Percentiles rank a stretch among this genome's conserved stretches.
These are phyloP conservation scores for Vigna mungo DNA, from an alignment of 306 rosid genomes.

Conservation along the genomic window DNA sequence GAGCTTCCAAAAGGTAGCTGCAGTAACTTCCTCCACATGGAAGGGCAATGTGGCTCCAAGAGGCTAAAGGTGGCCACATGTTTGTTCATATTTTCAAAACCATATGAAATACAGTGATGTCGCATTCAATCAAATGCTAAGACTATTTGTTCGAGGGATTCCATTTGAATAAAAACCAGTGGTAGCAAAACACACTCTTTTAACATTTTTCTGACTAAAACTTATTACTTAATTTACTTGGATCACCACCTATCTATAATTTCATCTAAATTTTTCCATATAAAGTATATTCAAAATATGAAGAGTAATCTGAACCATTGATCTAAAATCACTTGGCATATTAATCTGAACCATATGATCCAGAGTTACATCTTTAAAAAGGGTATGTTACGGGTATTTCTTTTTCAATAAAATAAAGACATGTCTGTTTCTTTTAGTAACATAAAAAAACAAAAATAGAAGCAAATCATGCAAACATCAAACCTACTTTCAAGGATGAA, in stretches of 20 bases:
- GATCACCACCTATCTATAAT: not conserved
- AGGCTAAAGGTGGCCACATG: constrained; percentile 9
- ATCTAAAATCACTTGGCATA: too few relatives aligned
- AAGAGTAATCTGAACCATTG: not conserved
- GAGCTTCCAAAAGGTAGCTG: constrained; percentile 15
- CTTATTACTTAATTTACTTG: not conserved
- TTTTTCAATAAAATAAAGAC: not conserved
- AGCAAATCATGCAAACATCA: not conserved
- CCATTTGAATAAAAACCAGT: not conserved
- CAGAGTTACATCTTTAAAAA: too few relatives aligned
- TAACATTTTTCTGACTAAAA: too few relatives aligned
- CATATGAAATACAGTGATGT: constrained; percentile 20
- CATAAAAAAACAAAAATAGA: not conserved
- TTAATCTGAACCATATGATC: not conserved
- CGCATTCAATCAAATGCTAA: constrained; percentile 10
- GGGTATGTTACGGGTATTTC: too few relatives aligned
- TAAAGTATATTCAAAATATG: too few relatives aligned
- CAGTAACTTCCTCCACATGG: constrained; percentile 27
- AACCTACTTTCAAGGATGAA: constrained; percentile 19
- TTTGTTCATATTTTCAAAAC: constrained; percentile 27
- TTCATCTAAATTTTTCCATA: too few relatives aligned
- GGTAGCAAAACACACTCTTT: not conserved
- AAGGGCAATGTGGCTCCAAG: constrained; percentile 6
- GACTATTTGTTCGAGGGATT: constrained; percentile 23
- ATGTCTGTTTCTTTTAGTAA: not conserved